A percentile compares a stretch with the other conserved stretches of the same genome.
phyloP scores from a whole-genome alignment of 495 filamentous ascomycete genomes.

The Tetracladium setigerum region DNA sequence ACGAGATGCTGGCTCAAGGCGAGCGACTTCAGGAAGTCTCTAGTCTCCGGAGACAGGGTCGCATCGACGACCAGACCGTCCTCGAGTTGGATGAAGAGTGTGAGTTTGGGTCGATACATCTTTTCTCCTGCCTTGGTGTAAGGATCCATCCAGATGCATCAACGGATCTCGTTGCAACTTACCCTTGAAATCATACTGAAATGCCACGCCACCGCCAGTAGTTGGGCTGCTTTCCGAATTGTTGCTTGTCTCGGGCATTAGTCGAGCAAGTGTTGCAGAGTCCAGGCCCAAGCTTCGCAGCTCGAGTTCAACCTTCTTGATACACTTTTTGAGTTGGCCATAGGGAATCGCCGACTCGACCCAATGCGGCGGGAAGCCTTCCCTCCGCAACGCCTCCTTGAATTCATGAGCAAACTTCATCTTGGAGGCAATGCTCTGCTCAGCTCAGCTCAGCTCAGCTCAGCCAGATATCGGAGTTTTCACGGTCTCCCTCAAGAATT shows the following conservation, averaged over 20 bases:
- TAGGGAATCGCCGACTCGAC: slow-evolving; percentile 64
- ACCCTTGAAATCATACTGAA: slow-evolving; percentile 26
- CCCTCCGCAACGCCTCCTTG: slow-evolving; percentile 46
- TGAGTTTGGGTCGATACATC: slow-evolving; percentile 48
- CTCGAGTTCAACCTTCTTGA: slow-evolving; percentile 50
- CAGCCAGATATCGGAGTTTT: too few species aligned
- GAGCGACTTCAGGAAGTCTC: slow-evolving; percentile 35
- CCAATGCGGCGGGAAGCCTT: slow-evolving; percentile 58
- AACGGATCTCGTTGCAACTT: neutral
- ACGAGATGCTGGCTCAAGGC: neutral
- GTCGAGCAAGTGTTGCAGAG: slow-evolving; percentile 45
- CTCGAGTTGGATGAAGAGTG: slow-evolving; percentile 44
- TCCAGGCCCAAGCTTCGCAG: slow-evolving; percentile 53
- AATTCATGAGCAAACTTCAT: slow-evolving; percentile 78
- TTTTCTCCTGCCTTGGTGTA: slow-evolving; percentile 21
- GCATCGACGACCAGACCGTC: slow-evolving; percentile 49
- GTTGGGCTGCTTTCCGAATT: neutral
- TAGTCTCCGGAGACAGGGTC: slow-evolving; percentile 44
- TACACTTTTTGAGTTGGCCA: slow-evolving; percentile 65
- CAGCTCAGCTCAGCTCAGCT: too few species aligned
- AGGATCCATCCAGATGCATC: neutral
- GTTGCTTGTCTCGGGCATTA: slow-evolving; percentile 24
- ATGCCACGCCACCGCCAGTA: slow-evolving; percentile 10
- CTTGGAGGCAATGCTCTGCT: slow-evolving; percentile 4
- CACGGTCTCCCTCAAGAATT: too few species aligned